phyloP scores from a whole-genome alignment of 2,329 filamentous ascomycete species.

The Trichophyton verrucosum region DNA sequence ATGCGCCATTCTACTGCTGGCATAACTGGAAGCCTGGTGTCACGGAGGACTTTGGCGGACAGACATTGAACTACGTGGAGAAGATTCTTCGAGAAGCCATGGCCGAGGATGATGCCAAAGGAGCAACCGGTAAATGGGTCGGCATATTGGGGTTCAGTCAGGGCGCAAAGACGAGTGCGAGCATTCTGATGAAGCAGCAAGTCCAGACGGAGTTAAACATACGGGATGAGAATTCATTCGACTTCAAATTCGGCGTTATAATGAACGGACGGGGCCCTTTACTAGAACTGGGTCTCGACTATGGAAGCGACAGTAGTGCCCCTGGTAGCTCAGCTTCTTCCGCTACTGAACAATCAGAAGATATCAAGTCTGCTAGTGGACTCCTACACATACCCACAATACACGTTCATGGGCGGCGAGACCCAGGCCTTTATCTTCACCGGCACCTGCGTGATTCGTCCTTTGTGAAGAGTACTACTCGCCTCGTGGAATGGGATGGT shows the following conservation, averaged over 20 bases:
- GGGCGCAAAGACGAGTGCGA: slow-evolving; percentile 50
- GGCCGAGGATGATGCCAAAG: slow-evolving; percentile 19
- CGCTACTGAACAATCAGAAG: background rate
- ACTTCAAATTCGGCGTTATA: slow-evolving; percentile 11
- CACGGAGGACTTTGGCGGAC: slow-evolving; percentile 25
- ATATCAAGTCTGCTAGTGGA: background rate
- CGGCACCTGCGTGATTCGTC: slow-evolving; percentile 45
- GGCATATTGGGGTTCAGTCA: slow-evolving; percentile 55
- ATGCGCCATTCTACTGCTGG: slow-evolving; percentile 53
- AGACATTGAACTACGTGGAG: slow-evolving; percentile 39
- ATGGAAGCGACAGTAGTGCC: background rate
- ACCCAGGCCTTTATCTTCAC: slow-evolving; percentile 49
- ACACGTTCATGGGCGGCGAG: slow-evolving; percentile 54
- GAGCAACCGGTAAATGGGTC: slow-evolving; percentile 46
- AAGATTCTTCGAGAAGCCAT: slow-evolving; percentile 33
- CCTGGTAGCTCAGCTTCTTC: background rate
- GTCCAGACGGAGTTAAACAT: background rate
- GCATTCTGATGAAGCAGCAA: slow-evolving; percentile 37
- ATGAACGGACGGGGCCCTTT: slow-evolving; percentile 11
- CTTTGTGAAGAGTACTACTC: slow-evolving; percentile 43
- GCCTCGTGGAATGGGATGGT: slow-evolving; percentile 60
- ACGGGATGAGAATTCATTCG: background rate
- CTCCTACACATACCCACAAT: slow-evolving; percentile 42
- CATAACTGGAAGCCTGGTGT: slow-evolving; percentile 49
- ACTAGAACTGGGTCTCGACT: background rate